Base-by-base conservation (phyloP, 169 alveolate genomes). In the Cryptosporidium sp. region DNA sequence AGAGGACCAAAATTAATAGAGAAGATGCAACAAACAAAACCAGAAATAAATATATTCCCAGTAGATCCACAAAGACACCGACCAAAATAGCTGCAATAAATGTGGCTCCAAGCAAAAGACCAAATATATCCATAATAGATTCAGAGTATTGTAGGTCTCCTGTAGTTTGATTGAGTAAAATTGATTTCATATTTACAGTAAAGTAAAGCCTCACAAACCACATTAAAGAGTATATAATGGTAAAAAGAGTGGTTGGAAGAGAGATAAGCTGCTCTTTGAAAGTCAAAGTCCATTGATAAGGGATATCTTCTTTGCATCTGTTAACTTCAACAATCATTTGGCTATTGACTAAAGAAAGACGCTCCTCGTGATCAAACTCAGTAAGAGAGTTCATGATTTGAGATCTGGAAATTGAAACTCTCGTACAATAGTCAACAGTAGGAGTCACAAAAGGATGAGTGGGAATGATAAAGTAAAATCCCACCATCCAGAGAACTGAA, bases 181-280 rank as follows among this genome's bases (percentile, higher is more conserved):
- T 80, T 12, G 69, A 7, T 16, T 80, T 80, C 89, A 80, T 80
- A 48, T 80, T 80, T 0, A 80, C 75, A n/a, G 89, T 80, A 41
- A 80, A 80, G 37, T 80, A 80, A n/a, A 80, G 68, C 21, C 89
- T 41, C 1, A 80, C 41, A 31, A 80, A 80, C 89, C 89, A 80
- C 74, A 80, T 61, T 23, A 80, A 10, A 29, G 89, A 80, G 52
- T 80, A 80, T n/a, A 80, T 67, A 21, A 80, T 62, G 3, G 75
- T 80, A 35, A 80, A 80, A 2, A 50, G 45, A 62, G 62, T 62
- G 39, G 74, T 61, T 21, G 75, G 71, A 37, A 62, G 18, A 45
- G 89, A 80, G 43, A 80, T 37, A 2, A 80, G 55, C 68, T 80
- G 89, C 35, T 80, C 75, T 21, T 48, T 62, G 9, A 80, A 62